Percentiles rank a stretch among this genome's conserved stretches.
phyloP scores from a whole-genome alignment of 129 eudicot genomes.

The Gnaphalium uliginosum region DNA sequence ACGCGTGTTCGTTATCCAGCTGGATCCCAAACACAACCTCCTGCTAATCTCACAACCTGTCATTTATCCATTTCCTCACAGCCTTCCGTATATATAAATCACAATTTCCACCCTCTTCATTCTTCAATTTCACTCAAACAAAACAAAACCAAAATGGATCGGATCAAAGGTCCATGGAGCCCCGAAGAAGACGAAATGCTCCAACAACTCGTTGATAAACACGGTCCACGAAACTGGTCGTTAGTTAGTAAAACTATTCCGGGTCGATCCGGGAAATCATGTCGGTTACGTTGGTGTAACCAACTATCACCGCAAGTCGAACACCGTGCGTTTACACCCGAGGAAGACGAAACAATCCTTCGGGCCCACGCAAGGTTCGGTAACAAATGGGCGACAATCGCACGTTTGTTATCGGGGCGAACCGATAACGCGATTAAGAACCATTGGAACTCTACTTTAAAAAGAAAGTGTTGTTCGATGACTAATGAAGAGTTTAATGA shows the following conservation, averaged over 20 bases:
- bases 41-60: constrained; percentile 34
- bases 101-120: constrained; percentile 4
- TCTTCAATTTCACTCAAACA: constrained; percentile 19
- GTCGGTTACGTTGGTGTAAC: constrained; percentile 95
- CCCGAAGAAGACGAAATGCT: constrained; percentile 81
- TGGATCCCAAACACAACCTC: constrained; percentile 67
- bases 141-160: constrained; percentile 50
- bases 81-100: constrained; percentile 32
- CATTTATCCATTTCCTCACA: constrained; percentile 16
- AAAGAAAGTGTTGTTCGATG: constrained; percentile 65
- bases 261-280: constrained; percentile 84
- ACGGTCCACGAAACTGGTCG: constrained; percentile 91
- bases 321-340: constrained; percentile 80
- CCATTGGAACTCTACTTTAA: constrained; percentile 81
- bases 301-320: constrained; percentile 92
- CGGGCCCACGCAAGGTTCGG: constrained; percentile 82
- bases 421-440: constrained; percentile 92
- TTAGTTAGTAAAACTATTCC: constrained; percentile 73
- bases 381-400: constrained; percentile 94
- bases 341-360: constrained; percentile 81
- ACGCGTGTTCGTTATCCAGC: constrained; percentile 85
- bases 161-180: constrained; percentile 97
- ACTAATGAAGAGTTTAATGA: constrained; percentile 56
- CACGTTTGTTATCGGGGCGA: constrained; percentile 76
- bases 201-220: constrained; percentile 60